phyloP scores from a whole-genome alignment of 2,329 filamentous ascomycete genomes.

The Chaetomium sp. region DNA sequence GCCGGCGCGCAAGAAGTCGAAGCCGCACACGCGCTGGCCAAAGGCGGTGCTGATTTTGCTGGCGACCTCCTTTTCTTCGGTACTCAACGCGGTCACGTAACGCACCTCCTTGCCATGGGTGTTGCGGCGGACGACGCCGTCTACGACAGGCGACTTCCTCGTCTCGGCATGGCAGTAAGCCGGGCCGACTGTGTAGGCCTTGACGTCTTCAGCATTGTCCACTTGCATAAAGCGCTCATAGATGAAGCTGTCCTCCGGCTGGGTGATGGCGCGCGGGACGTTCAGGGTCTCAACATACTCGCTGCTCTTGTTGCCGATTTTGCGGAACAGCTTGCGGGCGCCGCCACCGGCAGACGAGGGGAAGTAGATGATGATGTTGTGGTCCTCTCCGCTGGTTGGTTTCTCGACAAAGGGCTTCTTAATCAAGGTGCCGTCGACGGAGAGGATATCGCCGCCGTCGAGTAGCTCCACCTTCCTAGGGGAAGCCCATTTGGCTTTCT shows the following conservation, averaged over 20 bases:
- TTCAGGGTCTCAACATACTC: constrained; percentile 81
- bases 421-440: constrained; percentile 79
- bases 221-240: constrained; percentile 97
- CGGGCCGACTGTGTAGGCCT: constrained; percentile 94
- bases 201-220: constrained; percentile 97
- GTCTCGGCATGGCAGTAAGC: constrained; percentile 96
- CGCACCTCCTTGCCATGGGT: constrained; percentile 96
- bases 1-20: constrained; percentile 84
- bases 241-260: constrained; percentile 81
- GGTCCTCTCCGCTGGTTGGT: constrained; percentile 95
- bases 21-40: constrained; percentile 92
- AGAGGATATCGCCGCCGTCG: constrained; percentile 86
- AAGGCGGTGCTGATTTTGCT: constrained; percentile 88
- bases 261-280: constrained; percentile 77
- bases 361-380: constrained; percentile 99
- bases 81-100: constrained; percentile 83
- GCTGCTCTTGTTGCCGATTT: constrained; percentile 98
- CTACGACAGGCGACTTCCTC: constrained; percentile 93
- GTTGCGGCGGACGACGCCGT: constrained; percentile 92
- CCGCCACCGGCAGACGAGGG: constrained; percentile 84
- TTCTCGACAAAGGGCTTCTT: constrained; percentile 98
- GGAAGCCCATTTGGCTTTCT: constrained; percentile 51
- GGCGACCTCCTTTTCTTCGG: constrained; percentile 82
- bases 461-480: constrained; percentile 77
- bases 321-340: constrained; percentile 88